Percentiles rank a stretch among this genome's conserved stretches.
phyloP scores from a whole-genome alignment of 116 monocot species.

The Zostera marina region DNA sequence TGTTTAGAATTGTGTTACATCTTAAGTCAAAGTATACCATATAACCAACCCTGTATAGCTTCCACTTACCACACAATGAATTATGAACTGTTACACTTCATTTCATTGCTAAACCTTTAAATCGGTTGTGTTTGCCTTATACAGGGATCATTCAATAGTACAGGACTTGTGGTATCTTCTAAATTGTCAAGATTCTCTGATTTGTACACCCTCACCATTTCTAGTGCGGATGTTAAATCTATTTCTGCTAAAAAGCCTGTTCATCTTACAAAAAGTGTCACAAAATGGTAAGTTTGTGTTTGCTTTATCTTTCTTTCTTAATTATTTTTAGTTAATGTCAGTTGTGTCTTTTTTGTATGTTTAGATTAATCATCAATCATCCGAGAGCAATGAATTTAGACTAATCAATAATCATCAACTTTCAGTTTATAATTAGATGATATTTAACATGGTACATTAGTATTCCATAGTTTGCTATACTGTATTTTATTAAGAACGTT shows the following conservation, averaged over 20 bases:
- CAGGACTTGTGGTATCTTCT: conserved; percentile 76
- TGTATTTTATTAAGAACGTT: too few species aligned
- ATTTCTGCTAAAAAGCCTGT: conserved; percentile 67
- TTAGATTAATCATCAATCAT: too few species aligned
- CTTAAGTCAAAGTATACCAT: too few species aligned
- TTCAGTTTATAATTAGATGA: too few species aligned
- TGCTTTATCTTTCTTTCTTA: not conserved
- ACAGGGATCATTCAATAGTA: conserved; percentile 88
- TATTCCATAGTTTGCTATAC: too few species aligned
- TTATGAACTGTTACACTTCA: not conserved
- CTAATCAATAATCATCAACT: too few species aligned
- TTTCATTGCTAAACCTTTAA: not conserved
- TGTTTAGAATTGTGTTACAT: too few species aligned
- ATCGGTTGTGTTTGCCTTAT: conserved; percentile 4
- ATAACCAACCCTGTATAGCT: too few species aligned
- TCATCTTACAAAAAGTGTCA: conserved; percentile 66
- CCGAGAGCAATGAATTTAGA: too few species aligned
- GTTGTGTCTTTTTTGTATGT: too few species aligned
- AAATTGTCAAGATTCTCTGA: conserved; percentile 89
- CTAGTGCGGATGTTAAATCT: conserved; percentile 94
- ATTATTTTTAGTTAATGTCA: not conserved
- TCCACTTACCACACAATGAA: too few species aligned
- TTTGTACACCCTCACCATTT: conserved; percentile 64
- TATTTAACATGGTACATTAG: too few species aligned
- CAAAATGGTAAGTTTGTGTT: conserved; percentile 59